These are phyloP conservation scores for Rhizopogon rudus DNA, from an alignment of 768 basidiomycete genomes.

Conservation along the genomic window DNA sequence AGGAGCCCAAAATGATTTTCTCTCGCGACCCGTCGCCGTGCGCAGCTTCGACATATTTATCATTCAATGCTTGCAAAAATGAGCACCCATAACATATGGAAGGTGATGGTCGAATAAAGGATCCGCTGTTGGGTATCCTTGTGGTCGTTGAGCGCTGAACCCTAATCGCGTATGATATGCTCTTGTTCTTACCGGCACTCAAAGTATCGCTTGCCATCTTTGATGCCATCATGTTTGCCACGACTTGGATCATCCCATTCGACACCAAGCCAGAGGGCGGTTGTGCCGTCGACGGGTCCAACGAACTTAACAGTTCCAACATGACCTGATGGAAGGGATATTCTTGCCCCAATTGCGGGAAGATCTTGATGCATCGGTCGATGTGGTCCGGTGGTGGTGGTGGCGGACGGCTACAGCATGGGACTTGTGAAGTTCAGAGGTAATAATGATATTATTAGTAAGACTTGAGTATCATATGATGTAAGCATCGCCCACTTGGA, in stretches of 20 bases:
- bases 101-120: slow-evolving; percentile 74
- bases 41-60: slow-evolving; percentile 71
- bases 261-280: slow-evolving; percentile 86
- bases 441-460: too few species aligned
- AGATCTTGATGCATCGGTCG: not conserved
- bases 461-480: not conserved
- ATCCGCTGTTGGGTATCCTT: slow-evolving; percentile 63
- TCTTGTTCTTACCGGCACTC: slow-evolving; percentile 51
- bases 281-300: slow-evolving; percentile 58
- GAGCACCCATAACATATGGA: slow-evolving; percentile 54
- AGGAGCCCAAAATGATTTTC: slow-evolving; percentile 72
- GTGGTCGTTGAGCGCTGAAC: slow-evolving; percentile 7
- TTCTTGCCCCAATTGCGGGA: slow-evolving; percentile 40
- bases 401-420: not conserved
- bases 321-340: slow-evolving; percentile 42
- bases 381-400: not conserved
- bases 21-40: slow-evolving; percentile 53
- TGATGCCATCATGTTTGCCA: slow-evolving; percentile 85
- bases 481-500: not conserved
- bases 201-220: slow-evolving; percentile 78
- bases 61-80: slow-evolving; percentile 68
- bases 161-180: not conserved
- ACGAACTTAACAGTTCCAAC: slow-evolving; percentile 68
- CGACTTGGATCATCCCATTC: slow-evolving; percentile 89
- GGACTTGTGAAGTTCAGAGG: too few species aligned